Conservation (phyloP, 2,329 filamentous ascomycete genomes). For the Ophiostoma novo-ulmi region DNA sequence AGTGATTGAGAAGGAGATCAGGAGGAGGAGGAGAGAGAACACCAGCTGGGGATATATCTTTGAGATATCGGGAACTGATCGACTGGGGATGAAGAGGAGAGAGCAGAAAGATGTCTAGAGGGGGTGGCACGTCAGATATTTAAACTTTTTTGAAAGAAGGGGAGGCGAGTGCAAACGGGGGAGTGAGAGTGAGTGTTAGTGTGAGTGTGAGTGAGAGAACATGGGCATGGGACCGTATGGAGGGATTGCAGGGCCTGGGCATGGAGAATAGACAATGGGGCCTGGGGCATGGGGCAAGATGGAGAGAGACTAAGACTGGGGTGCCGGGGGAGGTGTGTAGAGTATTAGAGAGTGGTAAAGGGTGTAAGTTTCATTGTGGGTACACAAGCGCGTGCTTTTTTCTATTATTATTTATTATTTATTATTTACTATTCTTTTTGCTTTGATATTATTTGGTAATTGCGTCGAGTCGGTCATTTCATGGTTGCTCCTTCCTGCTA, state of each 20-base stretch:
- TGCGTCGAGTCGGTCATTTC: neutral
- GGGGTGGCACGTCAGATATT: slow-evolving; percentile 24
- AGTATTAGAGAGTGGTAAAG: neutral
- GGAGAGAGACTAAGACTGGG: slow-evolving; percentile 8
- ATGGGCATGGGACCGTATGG: neutral
- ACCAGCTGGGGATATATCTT: slow-evolving; percentile 17
- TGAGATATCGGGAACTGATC: slow-evolving; percentile 17
- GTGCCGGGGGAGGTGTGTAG: slow-evolving; percentile 8
- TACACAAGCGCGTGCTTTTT: neutral
- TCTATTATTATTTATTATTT: neutral
- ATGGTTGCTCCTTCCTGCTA: slow-evolving; percentile 9
- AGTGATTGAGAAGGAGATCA: slow-evolving; percentile 5
- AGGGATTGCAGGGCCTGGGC: neutral
- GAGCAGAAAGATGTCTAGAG: neutral
- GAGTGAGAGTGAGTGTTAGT: neutral
- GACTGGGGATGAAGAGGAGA: slow-evolving; percentile 14
- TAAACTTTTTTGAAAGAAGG: slow-evolving; percentile 18
- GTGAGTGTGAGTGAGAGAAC: neutral
- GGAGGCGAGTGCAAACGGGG: slow-evolving; percentile 10
- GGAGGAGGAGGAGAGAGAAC: neutral
- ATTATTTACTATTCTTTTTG: neutral
- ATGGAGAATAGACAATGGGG: slow-evolving; percentile 1
- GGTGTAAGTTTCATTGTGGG: neutral
- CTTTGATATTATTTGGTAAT: neutral
- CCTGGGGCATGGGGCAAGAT: slow-evolving; percentile 10